Percentiles rank a stretch among this genome's conserved stretches.
These are phyloP conservation scores for Penicillium janthinellum DNA, from an alignment of 2,329 filamentous ascomycete genomes.

Conservation along the genomic window DNA sequence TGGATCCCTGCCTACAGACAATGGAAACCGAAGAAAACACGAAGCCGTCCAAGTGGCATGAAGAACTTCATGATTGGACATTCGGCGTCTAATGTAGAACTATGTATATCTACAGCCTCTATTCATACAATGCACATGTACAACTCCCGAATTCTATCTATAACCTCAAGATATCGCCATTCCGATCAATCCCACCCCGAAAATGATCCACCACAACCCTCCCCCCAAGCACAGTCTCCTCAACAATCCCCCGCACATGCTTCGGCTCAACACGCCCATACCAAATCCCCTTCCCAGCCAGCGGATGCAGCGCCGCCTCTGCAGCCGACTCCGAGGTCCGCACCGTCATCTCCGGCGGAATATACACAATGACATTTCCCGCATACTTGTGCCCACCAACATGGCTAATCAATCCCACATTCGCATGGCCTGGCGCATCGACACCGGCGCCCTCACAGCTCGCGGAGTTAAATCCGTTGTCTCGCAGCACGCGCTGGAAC, in stretches of 20 bases:
- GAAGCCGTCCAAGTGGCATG: no score
- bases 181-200: constrained; percentile 80
- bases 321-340: constrained; percentile 5
- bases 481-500: constrained; percentile 57
- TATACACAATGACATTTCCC: constrained; percentile 90
- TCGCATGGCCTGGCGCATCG: constrained; percentile 38
- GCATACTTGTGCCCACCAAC: constrained; percentile 95
- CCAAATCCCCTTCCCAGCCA: constrained; percentile 67
- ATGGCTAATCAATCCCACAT: constrained; percentile 66
- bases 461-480: constrained; percentile 33
- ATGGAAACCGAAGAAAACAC: no score
- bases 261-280: constrained; percentile 78
- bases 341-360: constrained; percentile 38
- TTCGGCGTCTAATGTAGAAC: no score
- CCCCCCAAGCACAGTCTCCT: constrained; percentile 82
- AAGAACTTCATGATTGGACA: no score
- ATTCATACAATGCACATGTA: constrained; percentile 4
- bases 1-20: no score
- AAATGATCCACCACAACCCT: constrained; percentile 83
- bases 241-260: constrained; percentile 86
- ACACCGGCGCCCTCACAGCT: constrained; percentile 21
- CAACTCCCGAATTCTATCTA: constrained; percentile 16
- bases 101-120: not conserved
- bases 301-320: constrained; percentile 29
- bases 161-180: constrained; percentile 69